phyloP scores from a whole-genome alignment of 140 eudicot genomes.

The Anethum foeniculum region DNA sequence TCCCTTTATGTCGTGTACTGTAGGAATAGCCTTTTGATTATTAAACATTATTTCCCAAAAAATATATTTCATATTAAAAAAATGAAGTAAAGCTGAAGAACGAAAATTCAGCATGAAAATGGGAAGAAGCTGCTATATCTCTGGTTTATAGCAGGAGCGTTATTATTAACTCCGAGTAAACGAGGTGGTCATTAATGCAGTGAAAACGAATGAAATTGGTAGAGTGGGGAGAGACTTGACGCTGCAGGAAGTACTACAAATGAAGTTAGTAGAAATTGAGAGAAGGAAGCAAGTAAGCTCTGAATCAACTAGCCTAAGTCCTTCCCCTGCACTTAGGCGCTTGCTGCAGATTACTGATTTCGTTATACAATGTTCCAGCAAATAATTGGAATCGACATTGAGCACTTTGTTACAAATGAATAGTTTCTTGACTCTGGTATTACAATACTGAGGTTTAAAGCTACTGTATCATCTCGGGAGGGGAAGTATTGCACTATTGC shows the following conservation, averaged over 20 bases:
- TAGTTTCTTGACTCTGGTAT: slow-evolving; percentile 22
- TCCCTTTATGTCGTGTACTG: neutral
- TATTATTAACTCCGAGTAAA: slow-evolving; percentile 5
- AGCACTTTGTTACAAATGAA: slow-evolving; percentile 7
- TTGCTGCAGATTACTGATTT: slow-evolving; percentile 53
- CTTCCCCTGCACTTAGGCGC: slow-evolving; percentile 32
- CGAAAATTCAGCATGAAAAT: neutral
- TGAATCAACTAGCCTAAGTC: neutral
- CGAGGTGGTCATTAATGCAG: too few species aligned
- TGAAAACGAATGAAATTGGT: too few species aligned
- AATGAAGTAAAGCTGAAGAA: neutral
- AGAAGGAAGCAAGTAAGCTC: neutral
- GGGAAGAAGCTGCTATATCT: neutral
- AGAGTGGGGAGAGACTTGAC: slow-evolving; percentile 55
- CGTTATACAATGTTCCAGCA: slow-evolving; percentile 73
- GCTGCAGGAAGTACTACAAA: slow-evolving; percentile 37
- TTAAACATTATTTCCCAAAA: neutral
- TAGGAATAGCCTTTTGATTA: neutral
- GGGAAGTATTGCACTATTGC: slow-evolving; percentile 20
- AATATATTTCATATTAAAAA: neutral
- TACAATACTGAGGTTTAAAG: slow-evolving; percentile 44
- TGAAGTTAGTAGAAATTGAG: slow-evolving; percentile 33
- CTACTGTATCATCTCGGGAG: slow-evolving; percentile 31
- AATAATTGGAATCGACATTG: slow-evolving; percentile 61
- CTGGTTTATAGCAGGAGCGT: neutral